A percentile compares a stretch with the other conserved stretches of the same genome.
Conservation (phyloP, 1,139 yeast genomes). For the Nakaseomyces kungkrabaensis region DNA sequence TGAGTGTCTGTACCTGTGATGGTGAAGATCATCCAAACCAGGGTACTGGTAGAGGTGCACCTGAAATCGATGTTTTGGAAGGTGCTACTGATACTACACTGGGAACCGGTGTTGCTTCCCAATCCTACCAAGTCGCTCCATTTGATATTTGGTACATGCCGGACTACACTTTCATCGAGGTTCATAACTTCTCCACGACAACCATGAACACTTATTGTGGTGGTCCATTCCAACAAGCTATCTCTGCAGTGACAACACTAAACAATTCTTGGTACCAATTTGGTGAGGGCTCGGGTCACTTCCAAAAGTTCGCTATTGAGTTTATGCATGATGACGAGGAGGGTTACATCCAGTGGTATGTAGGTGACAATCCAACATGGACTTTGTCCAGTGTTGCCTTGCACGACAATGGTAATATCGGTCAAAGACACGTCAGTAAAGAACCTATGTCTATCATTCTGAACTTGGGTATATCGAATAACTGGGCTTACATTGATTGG, state of each 20-base stretch:
- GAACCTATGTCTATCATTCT: slow-evolving; percentile 78
- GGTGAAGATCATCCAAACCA: slow-evolving; percentile 71
- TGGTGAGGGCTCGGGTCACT: slow-evolving; percentile 38
- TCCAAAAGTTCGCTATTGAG: slow-evolving; percentile 71
- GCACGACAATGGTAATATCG: slow-evolving; percentile 75
- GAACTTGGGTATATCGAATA: slow-evolving; percentile 68
- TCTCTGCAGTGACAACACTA: slow-evolving; percentile 60
- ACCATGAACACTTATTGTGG: slow-evolving; percentile 70
- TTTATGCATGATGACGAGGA: slow-evolving; percentile 49
- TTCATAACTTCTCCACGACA: slow-evolving; percentile 51
- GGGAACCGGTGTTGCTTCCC: slow-evolving; percentile 60
- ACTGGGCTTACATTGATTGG: slow-evolving; percentile 82
- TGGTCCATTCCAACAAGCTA: slow-evolving; percentile 78
- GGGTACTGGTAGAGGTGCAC: slow-evolving; percentile 78
- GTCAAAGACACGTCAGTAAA: slow-evolving; percentile 58
- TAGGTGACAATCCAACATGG: slow-evolving; percentile 57
- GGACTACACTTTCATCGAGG: slow-evolving; percentile 58
- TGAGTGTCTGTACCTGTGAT: slow-evolving; percentile 57
- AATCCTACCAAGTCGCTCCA: slow-evolving; percentile 75
- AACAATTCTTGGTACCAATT: slow-evolving; percentile 67
- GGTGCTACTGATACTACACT: slow-evolving; percentile 47
- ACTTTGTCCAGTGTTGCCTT: slow-evolving; percentile 52
- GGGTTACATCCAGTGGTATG: slow-evolving; percentile 78
- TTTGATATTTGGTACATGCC: slow-evolving; percentile 79
- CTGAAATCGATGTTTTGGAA: slow-evolving; percentile 77